Evolutionary conservation across 495 filamentous ascomycete genomes (phyloP).

Genomic region (Penicillium salamii): DNA sequence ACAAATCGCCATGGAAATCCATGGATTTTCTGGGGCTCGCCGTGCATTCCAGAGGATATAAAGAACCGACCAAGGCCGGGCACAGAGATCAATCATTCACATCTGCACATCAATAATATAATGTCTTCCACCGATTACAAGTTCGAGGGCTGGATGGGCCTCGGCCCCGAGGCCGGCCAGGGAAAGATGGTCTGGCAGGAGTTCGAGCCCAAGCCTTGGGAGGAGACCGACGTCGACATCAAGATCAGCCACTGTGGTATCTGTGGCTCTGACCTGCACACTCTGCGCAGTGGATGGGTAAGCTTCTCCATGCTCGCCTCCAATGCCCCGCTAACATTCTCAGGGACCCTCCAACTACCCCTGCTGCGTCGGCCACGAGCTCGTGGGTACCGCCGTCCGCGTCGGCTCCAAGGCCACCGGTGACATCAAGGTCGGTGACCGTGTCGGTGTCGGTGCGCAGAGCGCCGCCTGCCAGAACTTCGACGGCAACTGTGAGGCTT

Average conservation of each 20-base stretch:
- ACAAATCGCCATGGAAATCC: not conserved
- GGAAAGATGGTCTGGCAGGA: conserved; percentile 74
- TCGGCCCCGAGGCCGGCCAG: conserved; percentile 47
- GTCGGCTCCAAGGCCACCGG: conserved; percentile 62
- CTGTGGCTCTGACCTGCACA: conserved; percentile 63
- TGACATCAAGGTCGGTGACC: conserved; percentile 74
- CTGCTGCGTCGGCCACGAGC: conserved; percentile 81
- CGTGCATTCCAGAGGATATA: conserved; percentile 5
- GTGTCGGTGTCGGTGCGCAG: conserved; percentile 87
- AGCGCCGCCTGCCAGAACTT: conserved; percentile 61
- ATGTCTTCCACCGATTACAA: conserved; percentile 44
- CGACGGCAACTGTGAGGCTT: conserved; percentile 63
- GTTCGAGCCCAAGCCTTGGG: conserved; percentile 74
- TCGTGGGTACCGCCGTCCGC: conserved; percentile 72
- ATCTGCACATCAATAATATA: not conserved
- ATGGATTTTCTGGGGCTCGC: conserved; percentile 3
- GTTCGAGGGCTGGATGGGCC: conserved; percentile 80
- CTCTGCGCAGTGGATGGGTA: conserved; percentile 70
- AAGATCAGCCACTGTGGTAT: conserved; percentile 37
- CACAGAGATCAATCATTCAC: not conserved
- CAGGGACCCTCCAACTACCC: conserved; percentile 61
- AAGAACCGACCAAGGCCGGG: not conserved
- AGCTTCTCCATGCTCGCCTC: not conserved
- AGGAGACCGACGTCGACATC: conserved; percentile 65
- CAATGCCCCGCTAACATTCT: not conserved